Evolutionary conservation across 2,329 filamentous ascomycete genomes (phyloP).

Genomic region (Aspergillus viridinutans): DNA sequence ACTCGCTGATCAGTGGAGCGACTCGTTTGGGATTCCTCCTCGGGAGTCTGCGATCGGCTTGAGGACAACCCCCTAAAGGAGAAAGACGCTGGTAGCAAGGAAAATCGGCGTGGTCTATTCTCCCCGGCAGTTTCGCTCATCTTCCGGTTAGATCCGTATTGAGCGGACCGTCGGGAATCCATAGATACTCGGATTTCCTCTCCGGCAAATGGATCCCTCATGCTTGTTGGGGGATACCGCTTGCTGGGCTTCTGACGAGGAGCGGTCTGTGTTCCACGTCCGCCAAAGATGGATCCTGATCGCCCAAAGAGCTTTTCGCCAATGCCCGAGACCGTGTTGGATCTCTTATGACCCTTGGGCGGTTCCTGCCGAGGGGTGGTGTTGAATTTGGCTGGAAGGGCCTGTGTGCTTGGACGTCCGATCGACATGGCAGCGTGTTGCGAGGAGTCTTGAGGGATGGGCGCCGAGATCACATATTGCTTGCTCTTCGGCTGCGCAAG

Average conservation of each 20-base stretch:
- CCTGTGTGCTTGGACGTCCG: constrained; percentile 57
- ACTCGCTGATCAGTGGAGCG: constrained; percentile 28
- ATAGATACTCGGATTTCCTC: constrained; percentile 61
- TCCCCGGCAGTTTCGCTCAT: constrained; percentile 61
- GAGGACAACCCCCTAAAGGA: constrained; percentile 62
- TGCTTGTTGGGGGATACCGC: constrained; percentile 86
- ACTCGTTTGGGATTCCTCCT: constrained; percentile 37
- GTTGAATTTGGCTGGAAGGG: constrained; percentile 56
- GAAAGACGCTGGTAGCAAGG: constrained; percentile 62
- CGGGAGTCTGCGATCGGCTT: constrained; percentile 49
- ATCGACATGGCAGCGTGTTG: constrained; percentile 50
- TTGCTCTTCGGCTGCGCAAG: constrained; percentile 76
- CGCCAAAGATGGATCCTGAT: constrained; percentile 75
- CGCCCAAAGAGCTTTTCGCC: constrained; percentile 81
- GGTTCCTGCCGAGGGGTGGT: constrained; percentile 49
- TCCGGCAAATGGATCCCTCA: constrained; percentile 67
- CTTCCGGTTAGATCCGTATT: constrained; percentile 66
- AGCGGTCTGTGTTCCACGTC: constrained; percentile 37
- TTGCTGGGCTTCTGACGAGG: constrained; percentile 51
- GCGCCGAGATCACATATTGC: constrained; percentile 67
- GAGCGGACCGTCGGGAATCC: constrained; percentile 71
- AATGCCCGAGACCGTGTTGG: constrained; percentile 73
- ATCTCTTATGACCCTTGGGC: constrained; percentile 59
- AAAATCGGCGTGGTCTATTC: constrained; percentile 65
- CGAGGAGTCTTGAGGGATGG: constrained; percentile 55